Evolutionary conservation across 192 early-diverging fungal species (phyloP), one percentile per base, ranked within the genome.

Genomic region (Backusella tarrabulga): DNA sequence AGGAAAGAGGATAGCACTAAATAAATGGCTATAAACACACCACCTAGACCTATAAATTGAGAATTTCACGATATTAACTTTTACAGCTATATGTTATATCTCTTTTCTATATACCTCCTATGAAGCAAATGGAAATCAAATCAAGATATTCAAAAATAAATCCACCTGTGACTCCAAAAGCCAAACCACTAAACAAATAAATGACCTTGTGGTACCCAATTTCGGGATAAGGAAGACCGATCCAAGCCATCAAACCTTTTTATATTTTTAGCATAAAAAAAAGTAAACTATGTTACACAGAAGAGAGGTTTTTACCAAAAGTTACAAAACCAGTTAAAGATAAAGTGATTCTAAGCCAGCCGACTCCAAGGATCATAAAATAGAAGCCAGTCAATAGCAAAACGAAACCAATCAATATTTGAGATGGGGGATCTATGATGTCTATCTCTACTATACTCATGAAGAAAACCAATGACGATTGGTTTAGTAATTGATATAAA

Each of bases 181-280:
- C 7, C 2, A n/a, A 9, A 56, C 21, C 9, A 19, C 8, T 56
- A 19, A 56, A 56, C 21, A 56, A 9, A 56, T 56, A 56, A 56
- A 56, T 56, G n/a, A 19, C 19, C 1, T 56, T 56, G 17, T 56
- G 54, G 54, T 26, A 56, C 2, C 56, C 8, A 3, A 11, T 12
- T 63, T 29, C 23, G 54, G 54, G 8, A n/a, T 56, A 26, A 56
- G 21, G 8, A 56, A 56, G 54, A 26, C 54, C 9, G 8, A 56
- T 21, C 54, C 54, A 56, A 56, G 54, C 54, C 54, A 56, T 56
- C 21, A 56, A 56, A 56, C n/a, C 54, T 56, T 56, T 56, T 56
- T 56, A 14, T 44, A 17, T 56, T 26, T 56, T 56, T 56, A 21
- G 21, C 6, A 56, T 21, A 21, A 23, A 9, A 56, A 56, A 56